phyloP scores from a whole-genome alignment of 2,329 filamentous ascomycete genomes.

The Talaromyces marneffei region DNA sequence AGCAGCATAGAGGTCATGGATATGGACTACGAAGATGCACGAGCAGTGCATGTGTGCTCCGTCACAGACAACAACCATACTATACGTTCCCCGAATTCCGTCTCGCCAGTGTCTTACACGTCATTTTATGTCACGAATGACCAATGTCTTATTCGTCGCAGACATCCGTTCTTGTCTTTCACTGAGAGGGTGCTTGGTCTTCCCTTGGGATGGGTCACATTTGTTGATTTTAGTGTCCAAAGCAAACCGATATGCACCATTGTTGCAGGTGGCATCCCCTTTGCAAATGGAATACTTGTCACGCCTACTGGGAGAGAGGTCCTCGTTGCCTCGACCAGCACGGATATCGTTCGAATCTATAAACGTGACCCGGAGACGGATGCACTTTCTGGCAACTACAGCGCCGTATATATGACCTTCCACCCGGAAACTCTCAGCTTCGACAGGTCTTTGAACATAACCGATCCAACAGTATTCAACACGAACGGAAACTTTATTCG shows the following conservation, averaged over 20 bases:
- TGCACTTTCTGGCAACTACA: conserved; percentile 12
- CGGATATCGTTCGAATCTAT: conserved; percentile 14
- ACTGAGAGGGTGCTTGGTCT: conserved; percentile 13
- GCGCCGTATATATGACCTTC: conserved; percentile 14
- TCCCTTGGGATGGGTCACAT: conserved; percentile 17
- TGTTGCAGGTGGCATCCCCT: conserved; percentile 15
- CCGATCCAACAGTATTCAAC: conserved; percentile 17
- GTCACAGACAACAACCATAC: conserved; percentile 15
- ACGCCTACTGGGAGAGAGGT: conserved; percentile 18
- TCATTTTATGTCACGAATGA: conserved; percentile 20
- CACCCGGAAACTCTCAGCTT: conserved; percentile 18
- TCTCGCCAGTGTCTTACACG: conserved; percentile 16
- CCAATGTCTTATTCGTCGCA: conserved; percentile 14
- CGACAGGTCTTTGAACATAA: conserved; percentile 14
- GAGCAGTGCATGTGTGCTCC: conserved; percentile 14
- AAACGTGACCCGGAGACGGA: conserved; percentile 16
- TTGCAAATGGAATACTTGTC: conserved; percentile 17
- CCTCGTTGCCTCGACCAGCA: conserved; percentile 15
- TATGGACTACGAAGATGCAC: conserved; percentile 16
- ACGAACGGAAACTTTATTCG: conserved; percentile 16
- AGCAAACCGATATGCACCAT: conserved; percentile 12
- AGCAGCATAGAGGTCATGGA: conserved; percentile 17
- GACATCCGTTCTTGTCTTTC: conserved; percentile 14
- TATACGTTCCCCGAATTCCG: conserved; percentile 17
- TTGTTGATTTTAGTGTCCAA: conserved; percentile 14